These are phyloP conservation scores for Sphagnum tenellum DNA, from an alignment of 225 moss, liverwort and hornwort genomes.

Conservation along the genomic window DNA sequence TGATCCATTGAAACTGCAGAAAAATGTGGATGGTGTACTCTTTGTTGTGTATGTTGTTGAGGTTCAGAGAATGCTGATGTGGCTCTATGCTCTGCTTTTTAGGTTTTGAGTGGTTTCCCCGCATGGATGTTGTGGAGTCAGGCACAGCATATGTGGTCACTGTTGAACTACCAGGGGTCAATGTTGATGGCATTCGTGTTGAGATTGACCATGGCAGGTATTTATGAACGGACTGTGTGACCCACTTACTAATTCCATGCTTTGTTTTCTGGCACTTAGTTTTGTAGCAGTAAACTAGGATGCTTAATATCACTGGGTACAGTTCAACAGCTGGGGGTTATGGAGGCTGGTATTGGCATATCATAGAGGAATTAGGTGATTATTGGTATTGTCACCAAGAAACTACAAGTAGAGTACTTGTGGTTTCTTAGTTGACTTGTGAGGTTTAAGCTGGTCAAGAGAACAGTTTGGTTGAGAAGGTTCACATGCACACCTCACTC, in stretches of 20 bases:
- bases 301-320: too few species aligned
- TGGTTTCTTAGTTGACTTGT: too few species aligned
- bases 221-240: background rate
- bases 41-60: background rate
- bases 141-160: conserved; percentile 79
- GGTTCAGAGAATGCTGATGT: background rate
- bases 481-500: too few species aligned
- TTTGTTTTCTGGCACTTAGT: background rate
- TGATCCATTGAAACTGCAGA: too few species aligned
- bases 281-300: too few species aligned
- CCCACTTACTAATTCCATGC: background rate
- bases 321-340: too few species aligned
- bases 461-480: too few species aligned
- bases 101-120: conserved; percentile 99
- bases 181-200: conserved; percentile 78
- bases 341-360: too few species aligned
- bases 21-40: background rate
- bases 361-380: too few species aligned
- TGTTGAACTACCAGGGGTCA: conserved; percentile 80
- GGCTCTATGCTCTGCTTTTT: conserved; percentile 9
- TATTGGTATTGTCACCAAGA: too few species aligned
- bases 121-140: conserved; percentile 97
- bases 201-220: conserved; percentile 73
- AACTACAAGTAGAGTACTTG: too few species aligned
- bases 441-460: too few species aligned